Evolutionary conservation across 2,329 filamentous ascomycete species (phyloP).

Genomic region (Phyllosticta ampelicida): DNA sequence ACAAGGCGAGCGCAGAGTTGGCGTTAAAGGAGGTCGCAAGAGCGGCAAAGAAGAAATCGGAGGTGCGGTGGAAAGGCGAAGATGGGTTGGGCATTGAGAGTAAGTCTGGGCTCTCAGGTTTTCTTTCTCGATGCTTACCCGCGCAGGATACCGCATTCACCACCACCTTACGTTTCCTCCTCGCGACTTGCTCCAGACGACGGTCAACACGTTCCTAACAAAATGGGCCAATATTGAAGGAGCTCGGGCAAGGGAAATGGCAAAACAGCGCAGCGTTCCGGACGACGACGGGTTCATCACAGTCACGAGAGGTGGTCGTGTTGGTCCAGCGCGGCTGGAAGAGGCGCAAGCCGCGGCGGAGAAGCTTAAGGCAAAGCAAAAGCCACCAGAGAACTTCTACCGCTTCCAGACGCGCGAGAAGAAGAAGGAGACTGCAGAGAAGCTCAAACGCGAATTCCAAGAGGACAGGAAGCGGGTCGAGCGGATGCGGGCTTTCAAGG

Average conservation of each 20-base stretch:
- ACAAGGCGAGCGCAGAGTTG: constrained; percentile 64
- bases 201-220: constrained; percentile 77
- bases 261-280: constrained; percentile 61
- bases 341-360: constrained; percentile 53
- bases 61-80: constrained; percentile 56
- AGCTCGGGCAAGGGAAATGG: constrained; percentile 50
- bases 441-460: constrained; percentile 62
- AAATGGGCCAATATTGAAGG: constrained; percentile 60
- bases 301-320: constrained; percentile 65
- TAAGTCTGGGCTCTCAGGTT: constrained; percentile 23
- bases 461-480: constrained; percentile 62
- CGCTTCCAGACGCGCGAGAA: constrained; percentile 72
- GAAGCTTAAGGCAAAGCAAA: constrained; percentile 48
- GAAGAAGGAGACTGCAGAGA: constrained; percentile 62
- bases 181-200: constrained; percentile 52
- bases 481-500: constrained; percentile 56
- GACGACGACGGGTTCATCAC: constrained; percentile 96
- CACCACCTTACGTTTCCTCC: constrained; percentile 62
- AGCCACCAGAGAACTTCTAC: constrained; percentile 64
- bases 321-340: constrained; percentile 61
- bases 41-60: constrained; percentile 45
- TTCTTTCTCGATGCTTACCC: not conserved
- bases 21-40: constrained; percentile 66
- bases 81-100: constrained; percentile 39
- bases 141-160: constrained; percentile 49